Evolutionary conservation across 2,329 filamentous ascomycete genomes (phyloP), one percentile per base, ranked within the genome.

Genomic region (Paraconiothyrium sp.): DNA sequence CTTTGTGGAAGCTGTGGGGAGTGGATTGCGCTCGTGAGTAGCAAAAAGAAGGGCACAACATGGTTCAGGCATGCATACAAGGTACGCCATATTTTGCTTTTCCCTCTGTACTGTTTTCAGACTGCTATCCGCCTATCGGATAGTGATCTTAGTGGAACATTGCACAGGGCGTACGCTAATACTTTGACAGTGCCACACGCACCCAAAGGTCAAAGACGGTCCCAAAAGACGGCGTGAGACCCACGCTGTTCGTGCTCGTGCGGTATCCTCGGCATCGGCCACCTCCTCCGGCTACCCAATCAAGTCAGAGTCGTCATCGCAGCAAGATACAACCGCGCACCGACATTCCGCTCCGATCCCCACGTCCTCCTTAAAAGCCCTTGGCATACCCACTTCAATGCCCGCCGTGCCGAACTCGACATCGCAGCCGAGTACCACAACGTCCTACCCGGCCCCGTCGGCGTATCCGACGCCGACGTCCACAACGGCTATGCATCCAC

Each of bases 21-120:
- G 63, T 94, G 91, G 91, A 90, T 94, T 67, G 89, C 90, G 13
- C 82, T 94, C 39, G 90, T 93, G 46, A 94, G 90, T 80, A 93
- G 89, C 76, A 94, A 94, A 82, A 94, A 94, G 83, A 94, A 94
- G 81, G 92, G 92, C n/a, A 96, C 92, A 0, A 94, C 92, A 3
- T 96, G 92, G 92, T 96, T 94, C 78, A 85, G 92, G 67, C 92
- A 96, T 78, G 92, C 92, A 50, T 95, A 95, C 82, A 95, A 94
- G 86, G 90, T 92, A 79, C 76, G 81, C 76, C 50, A 37, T 10
- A 54, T 32, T 39, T n/a, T 13, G 4, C 6, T 11, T 20, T 57
- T 54, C 32, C 49, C 58, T 43, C 58, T 54, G 63, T 55, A 24
- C 56, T 59, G 57, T 61, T 37, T 30, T 34, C 32, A 59, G 24